These are phyloP conservation scores for Trichoderma koningiopsis DNA, from an alignment of 2,329 filamentous ascomycete species.

Conservation along the genomic window DNA sequence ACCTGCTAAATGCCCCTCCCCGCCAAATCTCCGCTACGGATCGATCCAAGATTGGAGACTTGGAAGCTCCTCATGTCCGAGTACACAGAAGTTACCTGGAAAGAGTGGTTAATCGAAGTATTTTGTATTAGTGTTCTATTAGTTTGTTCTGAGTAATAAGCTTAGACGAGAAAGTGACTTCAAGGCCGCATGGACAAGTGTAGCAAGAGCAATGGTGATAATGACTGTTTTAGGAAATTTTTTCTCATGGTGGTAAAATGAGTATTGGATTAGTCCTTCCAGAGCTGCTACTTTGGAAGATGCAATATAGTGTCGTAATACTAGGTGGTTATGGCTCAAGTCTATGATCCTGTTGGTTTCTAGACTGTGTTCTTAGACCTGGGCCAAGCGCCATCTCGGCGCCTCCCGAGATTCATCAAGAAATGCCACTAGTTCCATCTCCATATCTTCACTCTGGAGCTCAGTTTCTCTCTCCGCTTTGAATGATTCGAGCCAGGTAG, in stretches of 20 bases:
- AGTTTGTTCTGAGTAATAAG: too few species aligned
- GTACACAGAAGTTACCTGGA: neutral
- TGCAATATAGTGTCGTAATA: too few species aligned
- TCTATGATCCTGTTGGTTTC: neutral
- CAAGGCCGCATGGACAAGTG: too few species aligned
- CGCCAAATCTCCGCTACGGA: neutral
- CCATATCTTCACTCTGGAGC: neutral
- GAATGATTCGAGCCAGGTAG: neutral
- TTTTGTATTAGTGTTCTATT: neutral
- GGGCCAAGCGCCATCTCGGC: too few species aligned
- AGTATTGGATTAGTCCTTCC: too few species aligned
- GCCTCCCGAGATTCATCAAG: too few species aligned
- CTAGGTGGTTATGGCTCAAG: neutral
- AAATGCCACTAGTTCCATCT: neutral
- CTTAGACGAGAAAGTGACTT: too few species aligned
- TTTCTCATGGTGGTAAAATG: too few species aligned
- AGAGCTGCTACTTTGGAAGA: too few species aligned
- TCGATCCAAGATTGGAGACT: neutral
- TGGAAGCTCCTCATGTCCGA: neutral
- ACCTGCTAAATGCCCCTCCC: neutral
- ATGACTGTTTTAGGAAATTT: too few species aligned
- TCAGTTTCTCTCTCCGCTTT: neutral
- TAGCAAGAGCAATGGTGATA: too few species aligned
- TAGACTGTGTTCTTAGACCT: too few species aligned
- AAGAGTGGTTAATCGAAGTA: rapidly evolving